phyloP scores from a whole-genome alignment of 2,329 filamentous ascomycete genomes.

The Didymellaceae sp. region DNA sequence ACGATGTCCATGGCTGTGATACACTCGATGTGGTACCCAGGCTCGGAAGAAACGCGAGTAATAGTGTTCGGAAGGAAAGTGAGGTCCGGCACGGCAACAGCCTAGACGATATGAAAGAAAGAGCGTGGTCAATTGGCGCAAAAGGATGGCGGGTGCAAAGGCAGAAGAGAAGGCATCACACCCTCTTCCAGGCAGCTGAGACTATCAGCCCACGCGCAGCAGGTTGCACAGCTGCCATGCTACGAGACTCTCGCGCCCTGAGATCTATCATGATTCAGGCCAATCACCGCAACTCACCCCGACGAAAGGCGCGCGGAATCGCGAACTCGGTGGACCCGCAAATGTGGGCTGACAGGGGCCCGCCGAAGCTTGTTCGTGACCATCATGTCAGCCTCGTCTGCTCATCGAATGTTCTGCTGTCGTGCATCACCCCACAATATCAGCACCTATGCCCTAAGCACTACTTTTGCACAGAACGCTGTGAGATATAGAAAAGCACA shows the following conservation, averaged over 20 bases:
- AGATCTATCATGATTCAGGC: constrained; percentile 1
- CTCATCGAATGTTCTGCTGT: constrained; percentile 2
- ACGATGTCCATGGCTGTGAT: constrained; percentile 79
- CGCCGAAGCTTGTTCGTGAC: constrained; percentile 21
- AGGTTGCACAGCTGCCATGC: constrained; percentile 1
- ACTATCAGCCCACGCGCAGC: constrained; percentile 3
- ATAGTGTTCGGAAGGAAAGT: constrained; percentile 15
- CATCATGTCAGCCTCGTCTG: constrained; percentile 7
- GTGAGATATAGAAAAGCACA: no score
- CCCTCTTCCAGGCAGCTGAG: constrained; percentile 8
- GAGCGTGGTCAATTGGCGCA: neutral
- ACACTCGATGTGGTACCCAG: constrained; percentile 23
- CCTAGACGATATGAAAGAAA: constrained; percentile 1
- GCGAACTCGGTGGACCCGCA: neutral
- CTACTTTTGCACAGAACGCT: no score
- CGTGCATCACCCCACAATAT: constrained; percentile 9
- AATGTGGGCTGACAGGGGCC: constrained; percentile 25
- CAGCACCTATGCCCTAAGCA: neutral
- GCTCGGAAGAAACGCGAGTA: constrained; percentile 30
- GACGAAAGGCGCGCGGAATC: constrained; percentile 8
- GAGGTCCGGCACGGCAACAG: constrained; percentile 1
- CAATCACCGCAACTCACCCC: constrained; percentile 2
- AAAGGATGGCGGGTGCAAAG: neutral
- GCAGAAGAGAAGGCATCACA: neutral
- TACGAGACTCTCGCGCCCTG: neutral